phyloP scores from a whole-genome alignment of 1,139 yeast genomes.

The Candida tropicalis region DNA sequence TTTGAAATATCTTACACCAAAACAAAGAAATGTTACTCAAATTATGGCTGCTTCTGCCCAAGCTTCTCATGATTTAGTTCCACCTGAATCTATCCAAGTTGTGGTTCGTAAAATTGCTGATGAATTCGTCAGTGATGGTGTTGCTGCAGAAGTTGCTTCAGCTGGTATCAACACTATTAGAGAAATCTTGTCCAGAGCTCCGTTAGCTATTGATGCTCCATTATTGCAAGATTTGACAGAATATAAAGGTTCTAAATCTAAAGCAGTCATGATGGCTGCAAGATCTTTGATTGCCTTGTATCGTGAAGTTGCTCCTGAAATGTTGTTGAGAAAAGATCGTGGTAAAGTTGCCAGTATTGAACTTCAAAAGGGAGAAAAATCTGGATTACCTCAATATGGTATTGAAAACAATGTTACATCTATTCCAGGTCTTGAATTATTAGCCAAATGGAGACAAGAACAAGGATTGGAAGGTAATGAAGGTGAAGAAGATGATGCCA shows the following conservation, averaged over 20 bases:
- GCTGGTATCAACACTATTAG: constrained; percentile 96
- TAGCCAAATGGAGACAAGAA: constrained; percentile 84
- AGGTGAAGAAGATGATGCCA: constrained; percentile 41
- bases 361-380: constrained; percentile 54
- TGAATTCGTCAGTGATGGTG: constrained; percentile 98
- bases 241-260: constrained; percentile 90
- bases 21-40: constrained; percentile 91
- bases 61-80: constrained; percentile 93
- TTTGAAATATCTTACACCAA: constrained; percentile 88
- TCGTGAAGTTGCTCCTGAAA: constrained; percentile 95
- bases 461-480: constrained; percentile 53
- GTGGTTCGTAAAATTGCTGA: constrained; percentile 91
- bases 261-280: constrained; percentile 94
- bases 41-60: constrained; percentile 97
- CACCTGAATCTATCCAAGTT: constrained; percentile 84
- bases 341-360: constrained; percentile 91
- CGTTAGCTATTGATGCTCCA: constrained; percentile 86
- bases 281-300: constrained; percentile 82
- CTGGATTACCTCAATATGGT: constrained; percentile 70
- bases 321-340: constrained; percentile 86
- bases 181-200: constrained; percentile 90
- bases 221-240: constrained; percentile 86
- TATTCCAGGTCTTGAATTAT: constrained; percentile 87
- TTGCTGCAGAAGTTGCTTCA: constrained; percentile 95
- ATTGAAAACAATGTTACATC: constrained; percentile 62